phyloP scores from a whole-genome alignment of 352 stramenopile species.

The Globisporangium irregulare region DNA sequence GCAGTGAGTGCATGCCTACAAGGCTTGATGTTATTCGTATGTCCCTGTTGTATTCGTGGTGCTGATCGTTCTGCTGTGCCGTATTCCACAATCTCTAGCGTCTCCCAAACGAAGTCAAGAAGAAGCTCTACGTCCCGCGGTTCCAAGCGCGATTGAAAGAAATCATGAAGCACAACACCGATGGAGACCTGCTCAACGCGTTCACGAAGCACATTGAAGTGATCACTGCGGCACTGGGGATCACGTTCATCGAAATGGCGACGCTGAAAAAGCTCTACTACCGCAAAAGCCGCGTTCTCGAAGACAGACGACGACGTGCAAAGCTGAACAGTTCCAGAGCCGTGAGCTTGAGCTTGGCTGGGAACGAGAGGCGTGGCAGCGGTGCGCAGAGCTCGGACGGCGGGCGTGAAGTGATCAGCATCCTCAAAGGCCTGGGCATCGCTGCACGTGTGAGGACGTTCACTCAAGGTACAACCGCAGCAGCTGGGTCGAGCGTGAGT shows the following conservation, averaged over 20 bases:
- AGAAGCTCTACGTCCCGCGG: slow-evolving; percentile 61
- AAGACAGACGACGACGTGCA: slow-evolving; percentile 17
- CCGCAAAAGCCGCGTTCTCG: slow-evolving; percentile 22
- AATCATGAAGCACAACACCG: slow-evolving; percentile 79
- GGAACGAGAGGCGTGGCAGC: background rate
- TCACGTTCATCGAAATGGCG: slow-evolving; percentile 54
- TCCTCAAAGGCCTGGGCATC: background rate
- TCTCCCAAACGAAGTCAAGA: slow-evolving; percentile 72
- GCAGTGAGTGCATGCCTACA: slow-evolving; percentile 24
- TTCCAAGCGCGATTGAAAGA: slow-evolving; percentile 68
- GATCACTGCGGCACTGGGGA: slow-evolving; percentile 57
- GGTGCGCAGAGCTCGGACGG: background rate
- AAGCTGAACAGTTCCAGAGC: background rate
- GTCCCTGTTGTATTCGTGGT: background rate
- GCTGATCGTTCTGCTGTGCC: background rate
- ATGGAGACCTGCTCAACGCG: slow-evolving; percentile 60
- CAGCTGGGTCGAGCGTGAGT: background rate
- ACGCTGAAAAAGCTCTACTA: slow-evolving; percentile 55
- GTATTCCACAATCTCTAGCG: slow-evolving; percentile 19
- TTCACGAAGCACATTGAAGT: slow-evolving; percentile 74
- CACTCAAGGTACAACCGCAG: background rate
- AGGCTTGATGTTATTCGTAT: background rate
- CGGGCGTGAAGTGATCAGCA: slow-evolving; percentile 5
- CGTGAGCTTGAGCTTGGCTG: background rate
- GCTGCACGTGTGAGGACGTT: background rate